These are phyloP conservation scores for Schizosaccharomyces osmophilus DNA, from an alignment of 805 yeast species.

Conservation along the genomic window DNA sequence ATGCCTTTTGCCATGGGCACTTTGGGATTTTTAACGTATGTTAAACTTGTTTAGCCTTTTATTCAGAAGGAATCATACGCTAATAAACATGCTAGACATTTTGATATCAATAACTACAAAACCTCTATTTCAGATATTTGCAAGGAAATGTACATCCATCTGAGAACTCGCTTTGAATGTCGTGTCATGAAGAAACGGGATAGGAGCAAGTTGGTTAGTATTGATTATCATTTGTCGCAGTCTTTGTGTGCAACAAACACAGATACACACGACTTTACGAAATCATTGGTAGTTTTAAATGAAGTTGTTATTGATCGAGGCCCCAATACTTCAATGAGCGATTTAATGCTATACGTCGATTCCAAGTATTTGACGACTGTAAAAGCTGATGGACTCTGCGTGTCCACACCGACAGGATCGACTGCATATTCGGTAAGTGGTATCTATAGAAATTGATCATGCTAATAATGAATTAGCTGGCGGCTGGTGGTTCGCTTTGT, in stretches of 20 bases:
- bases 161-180: slow-evolving; percentile 75
- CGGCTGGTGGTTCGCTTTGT: slow-evolving; percentile 87
- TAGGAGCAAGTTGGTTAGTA: slow-evolving; percentile 24
- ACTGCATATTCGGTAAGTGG: slow-evolving; percentile 52
- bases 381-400: slow-evolving; percentile 48
- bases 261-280: slow-evolving; percentile 16
- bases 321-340: slow-evolving; percentile 76
- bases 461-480: slow-evolving; percentile 16
- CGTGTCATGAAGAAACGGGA: slow-evolving; percentile 26
- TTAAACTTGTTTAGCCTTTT: slow-evolving; percentile 33
- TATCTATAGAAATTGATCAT: neutral
- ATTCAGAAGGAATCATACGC: no score
- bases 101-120: slow-evolving; percentile 45
- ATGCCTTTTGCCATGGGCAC: slow-evolving; percentile 66
- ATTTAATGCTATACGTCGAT: slow-evolving; percentile 73
- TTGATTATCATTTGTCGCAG: neutral
- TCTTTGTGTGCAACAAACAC: neutral
- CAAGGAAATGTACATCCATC: slow-evolving; percentile 5
- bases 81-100: slow-evolving; percentile 27
- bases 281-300: slow-evolving; percentile 43
- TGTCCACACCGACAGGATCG: slow-evolving; percentile 52
- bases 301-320: slow-evolving; percentile 85
- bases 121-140: slow-evolving; percentile 20
- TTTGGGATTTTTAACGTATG: slow-evolving; percentile 53
- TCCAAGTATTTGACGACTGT: slow-evolving; percentile 65